These are phyloP conservation scores for Yamadazyma atmosphaerica DNA, from an alignment of 1,139 yeast species.

Conservation along the genomic window DNA sequence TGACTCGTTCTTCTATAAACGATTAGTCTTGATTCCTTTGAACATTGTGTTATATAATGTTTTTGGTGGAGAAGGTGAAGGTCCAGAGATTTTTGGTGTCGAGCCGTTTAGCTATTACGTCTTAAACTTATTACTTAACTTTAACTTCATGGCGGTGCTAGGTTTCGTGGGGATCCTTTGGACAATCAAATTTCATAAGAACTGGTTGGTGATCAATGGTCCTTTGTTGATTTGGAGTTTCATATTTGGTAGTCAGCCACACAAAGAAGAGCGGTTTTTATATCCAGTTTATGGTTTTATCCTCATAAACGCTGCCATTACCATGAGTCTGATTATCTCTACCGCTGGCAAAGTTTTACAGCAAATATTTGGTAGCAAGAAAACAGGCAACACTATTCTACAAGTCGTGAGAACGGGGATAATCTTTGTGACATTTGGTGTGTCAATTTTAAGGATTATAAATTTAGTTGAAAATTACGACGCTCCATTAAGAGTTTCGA, in stretches of 20 bases:
- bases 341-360: slow-evolving; percentile 4
- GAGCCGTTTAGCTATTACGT: slow-evolving; percentile 82
- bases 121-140: slow-evolving; percentile 69
- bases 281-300: slow-evolving; percentile 82
- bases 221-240: slow-evolving; percentile 63
- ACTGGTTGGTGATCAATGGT: slow-evolving; percentile 16
- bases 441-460: slow-evolving; percentile 39
- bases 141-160: slow-evolving; percentile 56
- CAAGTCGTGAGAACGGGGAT: not conserved
- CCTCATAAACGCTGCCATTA: slow-evolving; percentile 60
- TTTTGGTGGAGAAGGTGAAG: slow-evolving; percentile 66
- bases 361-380: slow-evolving; percentile 1
- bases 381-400: not conserved
- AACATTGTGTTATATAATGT: slow-evolving; percentile 87
- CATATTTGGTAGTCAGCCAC: slow-evolving; percentile 75
- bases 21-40: slow-evolving; percentile 67
- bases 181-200: slow-evolving; percentile 16
- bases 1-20: slow-evolving; percentile 70
- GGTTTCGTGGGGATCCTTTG: slow-evolving; percentile 42
- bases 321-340: slow-evolving; percentile 21
- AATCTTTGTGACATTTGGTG: slow-evolving; percentile 4
- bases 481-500: slow-evolving; percentile 49
- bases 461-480: slow-evolving; percentile 55
- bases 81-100: slow-evolving; percentile 89
- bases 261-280: slow-evolving; percentile 89